Evolutionary conservation across 2,329 filamentous ascomycete species (phyloP), one percentile per base, ranked within the genome.

Genomic region (Colletotrichum sp.): DNA sequence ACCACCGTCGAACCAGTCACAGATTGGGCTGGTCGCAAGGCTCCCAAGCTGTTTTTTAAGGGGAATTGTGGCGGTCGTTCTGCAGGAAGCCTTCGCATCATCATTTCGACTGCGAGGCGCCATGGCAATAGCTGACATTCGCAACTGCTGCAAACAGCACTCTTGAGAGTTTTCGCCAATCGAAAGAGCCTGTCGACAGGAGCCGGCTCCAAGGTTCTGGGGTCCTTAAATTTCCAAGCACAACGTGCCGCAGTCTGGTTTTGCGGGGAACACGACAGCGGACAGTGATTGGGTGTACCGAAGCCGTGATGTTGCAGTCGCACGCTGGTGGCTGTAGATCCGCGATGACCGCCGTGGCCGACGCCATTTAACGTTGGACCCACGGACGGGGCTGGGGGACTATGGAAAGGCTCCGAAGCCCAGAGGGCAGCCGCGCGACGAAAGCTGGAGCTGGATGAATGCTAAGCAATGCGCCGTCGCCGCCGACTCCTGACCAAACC

Each of bases 151-250:
- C 24, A 59, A 49, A 26, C n/a, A 21, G 26, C 55, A 26, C 6
- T 9, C 39, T 5, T 16, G 26, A n/a, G 36, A 9, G n/a, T 28
- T 32, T 44, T 76, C 64, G 34, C 44, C 64, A 57, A 65, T 69
- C 21, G 64, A 73, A 52, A 24, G 44, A 15, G 16, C 26, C 28
- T 59, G n/a, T 26, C 66, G 8, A 39, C n/a, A 69, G 70, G 44
- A 73, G 69, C 70, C 73, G 64, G 64, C 21, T 36, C 64, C 73
- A 60, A 69, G 73, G 73, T 69, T 65, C 32, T 44, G 73, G 70
- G 44, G 64, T 69, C 73, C 34, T 73, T 68, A 34, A 71, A 36
- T 63, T 69, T 73, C 44, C 73, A 68, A 63, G 44, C 28, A 49
- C 30, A 60, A 65, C 21, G n/a, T 32, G 60, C 60, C 36, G 36